These are phyloP conservation scores for Ramaria rubella DNA, from an alignment of 768 basidiomycete genomes.

Conservation along the genomic window DNA sequence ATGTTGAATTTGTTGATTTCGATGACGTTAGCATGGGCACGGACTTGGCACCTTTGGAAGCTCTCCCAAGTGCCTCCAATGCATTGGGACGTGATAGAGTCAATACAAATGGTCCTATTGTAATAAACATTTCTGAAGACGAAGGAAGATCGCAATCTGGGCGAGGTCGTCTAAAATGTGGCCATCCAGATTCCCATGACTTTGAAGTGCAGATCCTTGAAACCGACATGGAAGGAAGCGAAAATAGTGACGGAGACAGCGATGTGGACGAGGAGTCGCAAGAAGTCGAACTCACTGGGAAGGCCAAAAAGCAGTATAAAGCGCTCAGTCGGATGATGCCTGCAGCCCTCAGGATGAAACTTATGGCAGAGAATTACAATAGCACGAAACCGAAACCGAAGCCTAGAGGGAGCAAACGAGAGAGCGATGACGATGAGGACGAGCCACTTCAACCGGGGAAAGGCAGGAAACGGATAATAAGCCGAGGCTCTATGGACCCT, in stretches of 20 bases:
- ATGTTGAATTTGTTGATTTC: background rate
- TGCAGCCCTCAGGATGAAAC: constrained; percentile 40
- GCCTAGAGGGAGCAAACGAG: constrained; percentile 9
- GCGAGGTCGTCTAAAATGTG: background rate
- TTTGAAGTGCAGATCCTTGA: constrained; percentile 1
- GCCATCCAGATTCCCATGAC: background rate
- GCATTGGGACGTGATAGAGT: background rate
- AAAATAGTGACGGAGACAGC: background rate
- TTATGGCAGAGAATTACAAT: constrained; percentile 19
- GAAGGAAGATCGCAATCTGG: background rate
- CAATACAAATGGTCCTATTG: background rate
- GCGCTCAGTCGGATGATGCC: constrained; percentile 48
- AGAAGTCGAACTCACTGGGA: constrained; percentile 6
- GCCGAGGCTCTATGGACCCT: constrained; percentile 3
- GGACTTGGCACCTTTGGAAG: no score
- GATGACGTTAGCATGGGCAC: background rate
- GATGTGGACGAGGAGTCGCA: constrained; percentile 12
- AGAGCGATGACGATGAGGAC: constrained; percentile 27
- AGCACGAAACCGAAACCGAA: constrained; percentile 11
- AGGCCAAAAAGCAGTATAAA: constrained; percentile 31
- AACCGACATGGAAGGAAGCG: background rate
- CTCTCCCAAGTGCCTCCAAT: background rate
- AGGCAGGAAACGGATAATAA: constrained; percentile 11
- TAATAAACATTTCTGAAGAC: background rate
- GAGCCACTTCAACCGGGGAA: constrained; percentile 29